Percentiles rank a stretch among this genome's conserved stretches.
These are phyloP conservation scores for Delonix regia DNA, from an alignment of 306 rosid species.

Conservation along the genomic window DNA sequence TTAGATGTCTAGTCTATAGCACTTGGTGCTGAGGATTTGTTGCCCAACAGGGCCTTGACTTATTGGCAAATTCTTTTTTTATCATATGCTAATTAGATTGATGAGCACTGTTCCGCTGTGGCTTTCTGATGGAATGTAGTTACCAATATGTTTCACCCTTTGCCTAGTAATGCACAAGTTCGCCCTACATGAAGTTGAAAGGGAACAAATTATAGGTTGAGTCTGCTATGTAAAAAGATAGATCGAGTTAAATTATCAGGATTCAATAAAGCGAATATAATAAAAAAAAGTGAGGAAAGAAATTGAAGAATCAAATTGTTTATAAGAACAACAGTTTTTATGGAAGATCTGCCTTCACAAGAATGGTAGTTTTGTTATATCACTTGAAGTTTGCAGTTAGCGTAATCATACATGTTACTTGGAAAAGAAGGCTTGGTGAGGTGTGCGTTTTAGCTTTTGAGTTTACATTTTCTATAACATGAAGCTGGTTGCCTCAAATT, in stretches of 20 bases:
- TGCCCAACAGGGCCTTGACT: not conserved
- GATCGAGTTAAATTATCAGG: not conserved
- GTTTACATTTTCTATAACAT: not conserved
- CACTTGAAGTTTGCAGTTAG: not conserved
- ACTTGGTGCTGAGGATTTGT: conserved; percentile 28
- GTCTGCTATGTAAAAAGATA: not conserved
- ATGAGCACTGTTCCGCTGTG: conserved; percentile 2
- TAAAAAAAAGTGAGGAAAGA: not conserved
- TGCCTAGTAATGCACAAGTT: conserved; percentile 1
- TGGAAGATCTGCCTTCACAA: not conserved
- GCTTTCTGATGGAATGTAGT: conserved; percentile 18
- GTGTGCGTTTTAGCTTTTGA: not conserved
- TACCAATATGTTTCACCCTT: conserved; percentile 2
- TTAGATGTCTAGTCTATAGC: conserved; percentile 1
- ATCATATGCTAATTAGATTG: conserved; percentile 23
- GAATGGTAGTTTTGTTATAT: not conserved
- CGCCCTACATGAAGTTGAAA: not conserved
- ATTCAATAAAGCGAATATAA: too few relatives aligned
- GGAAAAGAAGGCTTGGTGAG: too few relatives aligned
- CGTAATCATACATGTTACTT: too few relatives aligned
- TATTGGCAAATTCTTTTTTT: conserved; percentile 21
- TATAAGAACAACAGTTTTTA: too few relatives aligned
- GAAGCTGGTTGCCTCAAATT: not conserved
- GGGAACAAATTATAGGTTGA: not conserved
- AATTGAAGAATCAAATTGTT: too few relatives aligned